A percentile compares a stretch with the other conserved stretches of the same genome.
These are phyloP conservation scores for Protea cynaroides DNA, from an alignment of 164 flowering plant species.

Conservation along the genomic window DNA sequence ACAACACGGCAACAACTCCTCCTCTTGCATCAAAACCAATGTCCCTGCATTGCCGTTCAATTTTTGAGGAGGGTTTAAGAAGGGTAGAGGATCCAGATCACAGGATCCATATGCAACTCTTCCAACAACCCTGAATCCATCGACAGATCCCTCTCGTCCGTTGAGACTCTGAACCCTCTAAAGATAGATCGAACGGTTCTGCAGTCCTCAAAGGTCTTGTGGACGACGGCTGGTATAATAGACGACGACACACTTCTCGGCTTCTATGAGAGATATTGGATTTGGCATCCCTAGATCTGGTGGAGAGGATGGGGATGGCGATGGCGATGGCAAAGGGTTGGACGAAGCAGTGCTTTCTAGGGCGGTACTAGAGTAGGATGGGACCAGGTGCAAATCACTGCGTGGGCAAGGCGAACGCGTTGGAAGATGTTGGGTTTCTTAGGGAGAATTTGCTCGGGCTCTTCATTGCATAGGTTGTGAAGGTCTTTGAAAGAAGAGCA, in stretches of 20 bases:
- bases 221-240: slow-evolving; percentile 63
- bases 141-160: slow-evolving; percentile 76
- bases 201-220: slow-evolving; percentile 72
- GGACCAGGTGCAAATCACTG: slow-evolving; percentile 30
- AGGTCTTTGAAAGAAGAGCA: slow-evolving; percentile 69
- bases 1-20: no score
- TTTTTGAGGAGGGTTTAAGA: no score
- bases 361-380: slow-evolving; percentile 5
- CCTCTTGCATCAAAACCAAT: no score
- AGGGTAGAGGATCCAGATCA: no score
- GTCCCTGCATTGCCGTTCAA: no score
- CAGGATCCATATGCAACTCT: no score
- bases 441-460: slow-evolving; percentile 9
- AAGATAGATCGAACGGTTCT: slow-evolving; percentile 49
- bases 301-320: not conserved
- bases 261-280: slow-evolving; percentile 11
- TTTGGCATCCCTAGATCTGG: not conserved
- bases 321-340: no score
- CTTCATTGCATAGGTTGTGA: slow-evolving; percentile 34
- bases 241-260: slow-evolving; percentile 38
- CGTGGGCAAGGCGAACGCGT: slow-evolving; percentile 43
- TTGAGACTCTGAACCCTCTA: slow-evolving; percentile 41
- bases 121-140: slow-evolving; percentile 45
- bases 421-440: slow-evolving; percentile 37
- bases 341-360: not conserved